Conservation (phyloP, 1,139 yeast genomes). For the Saccharomycopsis hybrid region DNA sequence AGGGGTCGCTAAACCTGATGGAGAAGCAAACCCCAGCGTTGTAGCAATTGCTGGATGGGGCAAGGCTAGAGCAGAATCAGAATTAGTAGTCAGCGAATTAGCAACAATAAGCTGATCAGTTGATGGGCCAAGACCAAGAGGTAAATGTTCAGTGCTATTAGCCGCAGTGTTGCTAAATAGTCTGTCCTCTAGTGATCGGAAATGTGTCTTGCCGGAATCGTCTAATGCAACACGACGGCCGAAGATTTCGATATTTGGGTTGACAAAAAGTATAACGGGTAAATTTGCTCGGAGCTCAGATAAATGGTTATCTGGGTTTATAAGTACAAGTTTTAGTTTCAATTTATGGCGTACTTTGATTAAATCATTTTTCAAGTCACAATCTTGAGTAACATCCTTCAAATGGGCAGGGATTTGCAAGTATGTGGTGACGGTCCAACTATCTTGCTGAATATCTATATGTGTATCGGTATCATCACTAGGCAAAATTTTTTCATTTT, state of each 20-base stretch:
- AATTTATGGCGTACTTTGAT: conserved; percentile 57
- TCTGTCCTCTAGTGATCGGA: conserved; percentile 29
- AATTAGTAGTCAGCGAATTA: no score
- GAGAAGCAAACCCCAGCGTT: no score
- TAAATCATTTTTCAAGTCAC: conserved; percentile 42
- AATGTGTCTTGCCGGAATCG: conserved; percentile 41
- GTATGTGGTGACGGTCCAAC: conserved; percentile 44
- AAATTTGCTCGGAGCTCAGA: conserved; percentile 65
- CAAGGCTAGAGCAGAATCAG: no score
- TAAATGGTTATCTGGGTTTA: conserved; percentile 56
- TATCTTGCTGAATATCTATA: conserved; percentile 34
- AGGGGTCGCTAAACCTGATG: no score
- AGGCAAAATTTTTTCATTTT: no score
- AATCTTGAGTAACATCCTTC: conserved; percentile 50
- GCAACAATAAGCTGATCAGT: no score
- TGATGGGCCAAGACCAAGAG: no score
- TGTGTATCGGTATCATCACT: conserved; percentile 22
- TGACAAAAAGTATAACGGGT: conserved; percentile 53
- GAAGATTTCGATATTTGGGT: conserved; percentile 46
- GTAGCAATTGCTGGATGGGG: no score
- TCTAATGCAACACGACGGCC: conserved; percentile 51
- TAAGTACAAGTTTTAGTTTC: conserved; percentile 47
- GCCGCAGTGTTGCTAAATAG: conserved; percentile 11
- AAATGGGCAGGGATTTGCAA: conserved; percentile 47
- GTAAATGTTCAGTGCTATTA: neutral